Evolutionary conservation across 805 yeast genomes (phyloP), one percentile per base, ranked within the genome.

Genomic region (Saccharomycopsis sp.): DNA sequence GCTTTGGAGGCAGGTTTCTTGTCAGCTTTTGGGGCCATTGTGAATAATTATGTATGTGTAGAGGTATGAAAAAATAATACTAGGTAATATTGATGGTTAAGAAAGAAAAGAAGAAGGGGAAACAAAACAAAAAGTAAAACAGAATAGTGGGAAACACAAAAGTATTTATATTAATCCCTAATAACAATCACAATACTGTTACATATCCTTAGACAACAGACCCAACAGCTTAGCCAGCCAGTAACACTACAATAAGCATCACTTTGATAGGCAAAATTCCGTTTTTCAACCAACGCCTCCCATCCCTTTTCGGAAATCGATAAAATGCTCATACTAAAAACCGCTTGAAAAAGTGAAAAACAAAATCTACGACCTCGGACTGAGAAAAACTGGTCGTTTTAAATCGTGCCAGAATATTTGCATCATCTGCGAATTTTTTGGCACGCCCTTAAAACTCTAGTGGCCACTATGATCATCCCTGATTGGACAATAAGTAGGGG

Each of bases 1-100:
- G 96, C 96, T 80, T 92, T 92, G 71, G 97, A 92, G 75, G 97
- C 98, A 68, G 82, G 81, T 70, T 79, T 79, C 77, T 77, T 78
- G 70, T 77, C 81, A 67, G 81, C 80, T 71, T 77, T 78, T 75
- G 86, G 85, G 68, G 87, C 86, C 87, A 84, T 84, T 76, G 64
- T 80, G 61, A 56, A 58, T 64, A 52, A 58, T 64, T 58, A 19
- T 62, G 60, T 52, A 24, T 60, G 47, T 20, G 50, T 29, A 53
- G 49, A 29, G 19, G 22, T 44, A n/a, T 19, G 49, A 17, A 44
- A 44, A 44, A 44, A 7, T 3, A 44, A 44, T 44, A 44, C 22
- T 17, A 17, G 12, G 22, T 5, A 17, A 44, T 12, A 7, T 44
- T 5, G 8, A 5, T 44, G 12, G 38, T 29, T 29, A 29, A 12